A percentile compares a stretch with the other conserved stretches of the same genome.
Evolutionary conservation across 2,329 filamentous ascomycete species (phyloP).

Genomic region (Bipolaris oryzae): DNA sequence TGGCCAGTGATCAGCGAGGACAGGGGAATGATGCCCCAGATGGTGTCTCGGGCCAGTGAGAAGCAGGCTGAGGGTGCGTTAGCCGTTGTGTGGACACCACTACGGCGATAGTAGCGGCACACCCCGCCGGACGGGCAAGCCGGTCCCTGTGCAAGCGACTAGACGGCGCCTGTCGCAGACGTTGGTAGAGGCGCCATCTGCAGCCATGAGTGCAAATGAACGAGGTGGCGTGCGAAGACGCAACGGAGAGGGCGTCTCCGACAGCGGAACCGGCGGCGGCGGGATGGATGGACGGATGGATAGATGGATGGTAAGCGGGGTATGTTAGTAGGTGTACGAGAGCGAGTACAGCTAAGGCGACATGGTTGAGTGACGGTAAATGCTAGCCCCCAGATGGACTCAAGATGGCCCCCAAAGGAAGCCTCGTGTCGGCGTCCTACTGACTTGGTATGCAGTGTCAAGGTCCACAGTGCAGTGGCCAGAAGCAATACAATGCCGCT

Average conservation of each 20-base stretch:
- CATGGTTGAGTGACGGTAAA: neutral
- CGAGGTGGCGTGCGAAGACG: neutral
- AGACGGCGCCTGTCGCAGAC: neutral
- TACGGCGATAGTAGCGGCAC: neutral
- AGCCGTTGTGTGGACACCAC: neutral
- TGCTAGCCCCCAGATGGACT: neutral
- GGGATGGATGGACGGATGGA: no score
- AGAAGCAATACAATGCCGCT: neutral
- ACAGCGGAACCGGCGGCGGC: neutral
- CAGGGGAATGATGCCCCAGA: neutral
- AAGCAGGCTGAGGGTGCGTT: neutral
- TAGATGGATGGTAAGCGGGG: neutral
- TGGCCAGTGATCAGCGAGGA: conserved; percentile 1
- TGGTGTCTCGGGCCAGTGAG: neutral
- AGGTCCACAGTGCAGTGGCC: neutral
- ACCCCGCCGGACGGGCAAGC: neutral
- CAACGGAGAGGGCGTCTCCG: neutral
- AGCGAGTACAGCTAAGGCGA: neutral
- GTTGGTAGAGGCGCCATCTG: neutral
- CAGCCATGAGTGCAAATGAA: neutral
- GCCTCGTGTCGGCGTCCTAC: neutral
- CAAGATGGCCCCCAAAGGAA: neutral
- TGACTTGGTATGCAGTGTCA: no score
- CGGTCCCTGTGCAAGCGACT: neutral
- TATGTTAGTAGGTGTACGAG: neutral